phyloP scores from a whole-genome alignment of 768 basidiomycete species.

The Tulasnella sp. region DNA sequence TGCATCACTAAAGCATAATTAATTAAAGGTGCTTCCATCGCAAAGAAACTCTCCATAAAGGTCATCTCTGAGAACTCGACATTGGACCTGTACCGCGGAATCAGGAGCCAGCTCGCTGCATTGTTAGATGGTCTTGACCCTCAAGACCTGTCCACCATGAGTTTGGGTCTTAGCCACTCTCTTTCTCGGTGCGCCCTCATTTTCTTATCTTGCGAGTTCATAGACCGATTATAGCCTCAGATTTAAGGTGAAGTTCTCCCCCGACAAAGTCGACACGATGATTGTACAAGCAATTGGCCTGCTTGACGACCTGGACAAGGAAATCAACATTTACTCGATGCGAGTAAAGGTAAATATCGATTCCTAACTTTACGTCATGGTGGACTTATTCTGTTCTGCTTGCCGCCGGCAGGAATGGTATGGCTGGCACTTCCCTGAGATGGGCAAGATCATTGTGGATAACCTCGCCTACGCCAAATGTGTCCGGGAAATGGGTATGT shows the following conservation, averaged over 20 bases:
- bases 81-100: slow-evolving; percentile 90
- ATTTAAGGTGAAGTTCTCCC: slow-evolving; percentile 99
- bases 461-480: slow-evolving; percentile 96
- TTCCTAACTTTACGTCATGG: slow-evolving; percentile 7
- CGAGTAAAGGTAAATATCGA: slow-evolving; percentile 73
- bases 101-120: slow-evolving; percentile 79
- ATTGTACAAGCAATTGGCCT: slow-evolving; percentile 97
- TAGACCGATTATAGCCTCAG: slow-evolving; percentile 43
- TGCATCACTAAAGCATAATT: not conserved
- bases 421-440: slow-evolving; percentile 99
- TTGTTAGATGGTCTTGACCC: slow-evolving; percentile 89
- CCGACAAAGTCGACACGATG: slow-evolving; percentile 99
- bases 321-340: slow-evolving; percentile 99
- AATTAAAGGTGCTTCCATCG: slow-evolving; percentile 69
- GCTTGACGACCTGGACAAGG: slow-evolving; percentile 97
- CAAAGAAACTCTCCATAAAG: slow-evolving; percentile 90
- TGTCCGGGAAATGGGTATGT: slow-evolving; percentile 81
- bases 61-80: slow-evolving; percentile 59
- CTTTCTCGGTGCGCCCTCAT: slow-evolving; percentile 67
- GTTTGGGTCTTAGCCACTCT: slow-evolving; percentile 93
- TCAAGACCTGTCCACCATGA: slow-evolving; percentile 95
- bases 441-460: slow-evolving; percentile 97
- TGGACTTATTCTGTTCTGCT: not conserved
- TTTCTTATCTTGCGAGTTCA: not conserved
- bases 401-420: slow-evolving; percentile 89